phyloP scores from a whole-genome alignment of 2,329 filamentous ascomycete species.

The Colletotrichum sp. region DNA sequence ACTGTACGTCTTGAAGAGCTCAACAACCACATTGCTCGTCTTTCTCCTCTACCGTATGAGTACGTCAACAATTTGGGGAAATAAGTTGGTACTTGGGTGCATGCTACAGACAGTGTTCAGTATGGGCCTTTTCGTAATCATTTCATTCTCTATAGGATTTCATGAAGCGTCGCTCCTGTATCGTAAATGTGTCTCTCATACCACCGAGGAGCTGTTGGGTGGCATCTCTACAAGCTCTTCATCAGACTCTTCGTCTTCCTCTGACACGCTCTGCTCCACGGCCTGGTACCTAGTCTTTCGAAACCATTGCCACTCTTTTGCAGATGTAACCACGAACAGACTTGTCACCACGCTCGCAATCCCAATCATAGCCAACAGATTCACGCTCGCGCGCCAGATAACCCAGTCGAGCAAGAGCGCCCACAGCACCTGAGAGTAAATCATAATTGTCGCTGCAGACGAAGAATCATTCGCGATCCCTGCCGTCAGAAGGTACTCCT shows the following conservation, averaged over 20 bases:
- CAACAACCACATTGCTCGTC: background rate
- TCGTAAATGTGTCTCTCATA: background rate
- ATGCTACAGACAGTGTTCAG: background rate
- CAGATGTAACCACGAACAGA: background rate
- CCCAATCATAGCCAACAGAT: background rate
- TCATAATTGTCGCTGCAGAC: slow-evolving; percentile 1
- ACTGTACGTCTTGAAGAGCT: background rate
- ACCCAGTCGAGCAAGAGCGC: slow-evolving; percentile 1
- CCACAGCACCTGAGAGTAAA: slow-evolving; percentile 11
- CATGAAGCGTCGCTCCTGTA: background rate
- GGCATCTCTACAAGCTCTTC: background rate
- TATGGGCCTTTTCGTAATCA: background rate
- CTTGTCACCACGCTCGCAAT: slow-evolving; percentile 3
- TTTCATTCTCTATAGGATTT: background rate
- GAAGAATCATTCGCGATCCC: slow-evolving; percentile 4
- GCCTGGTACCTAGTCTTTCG: background rate
- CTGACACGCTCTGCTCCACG: background rate
- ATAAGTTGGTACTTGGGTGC: background rate
- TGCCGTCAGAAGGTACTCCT: slow-evolving; percentile 7
- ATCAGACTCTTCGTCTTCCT: background rate
- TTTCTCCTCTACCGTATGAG: background rate
- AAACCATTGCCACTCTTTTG: slow-evolving; percentile 5
- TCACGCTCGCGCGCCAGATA: background rate
- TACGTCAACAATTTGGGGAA: fast-evolving
- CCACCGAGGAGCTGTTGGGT: background rate